Percentiles rank a stretch among this genome's conserved stretches.
Conservation (phyloP, 305 asterid genomes). For the Andrographis paniculata region DNA sequence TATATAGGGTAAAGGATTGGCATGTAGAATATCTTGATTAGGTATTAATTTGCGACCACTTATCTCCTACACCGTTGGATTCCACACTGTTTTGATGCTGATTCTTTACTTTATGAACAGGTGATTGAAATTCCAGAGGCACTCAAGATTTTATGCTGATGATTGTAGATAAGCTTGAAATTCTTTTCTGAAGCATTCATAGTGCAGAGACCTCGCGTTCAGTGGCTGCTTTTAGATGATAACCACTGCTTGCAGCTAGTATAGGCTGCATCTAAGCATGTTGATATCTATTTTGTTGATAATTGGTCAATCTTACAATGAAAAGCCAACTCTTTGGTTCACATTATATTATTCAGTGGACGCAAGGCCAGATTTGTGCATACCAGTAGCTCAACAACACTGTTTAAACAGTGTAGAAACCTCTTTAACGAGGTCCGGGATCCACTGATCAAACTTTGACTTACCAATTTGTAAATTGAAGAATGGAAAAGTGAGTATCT, state of each 20-base stretch:
- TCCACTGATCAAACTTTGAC: constrained; percentile 40
- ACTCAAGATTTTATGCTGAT: constrained; percentile 11
- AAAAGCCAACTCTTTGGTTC: constrained; percentile 50
- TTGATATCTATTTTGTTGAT: constrained; percentile 62
- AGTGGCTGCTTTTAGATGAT: constrained; percentile 61
- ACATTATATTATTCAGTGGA: constrained; percentile 50
- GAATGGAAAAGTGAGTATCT: constrained; percentile 67
- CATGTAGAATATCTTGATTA: neutral
- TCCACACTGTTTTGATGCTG: constrained; percentile 7
- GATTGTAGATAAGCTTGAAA: constrained; percentile 16
- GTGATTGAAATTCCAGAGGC: constrained; percentile 24
- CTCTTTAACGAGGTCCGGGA: constrained; percentile 49
- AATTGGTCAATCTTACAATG: constrained; percentile 52
- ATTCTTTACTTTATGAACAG: constrained; percentile 24
- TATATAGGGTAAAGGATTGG: no score
- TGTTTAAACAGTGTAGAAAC: constrained; percentile 56
- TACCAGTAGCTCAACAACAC: constrained; percentile 50
- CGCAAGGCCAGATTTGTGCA: constrained; percentile 31
- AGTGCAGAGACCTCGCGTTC: constrained; percentile 16
- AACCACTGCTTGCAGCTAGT: constrained; percentile 74
- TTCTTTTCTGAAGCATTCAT: constrained; percentile 18
- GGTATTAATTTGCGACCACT: neutral
- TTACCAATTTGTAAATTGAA: constrained; percentile 28
- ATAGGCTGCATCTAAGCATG: constrained; percentile 96
- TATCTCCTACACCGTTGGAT: neutral